phyloP scores from a whole-genome alignment of 1,284 basidiomycete species.

The Melampsora americana region DNA sequence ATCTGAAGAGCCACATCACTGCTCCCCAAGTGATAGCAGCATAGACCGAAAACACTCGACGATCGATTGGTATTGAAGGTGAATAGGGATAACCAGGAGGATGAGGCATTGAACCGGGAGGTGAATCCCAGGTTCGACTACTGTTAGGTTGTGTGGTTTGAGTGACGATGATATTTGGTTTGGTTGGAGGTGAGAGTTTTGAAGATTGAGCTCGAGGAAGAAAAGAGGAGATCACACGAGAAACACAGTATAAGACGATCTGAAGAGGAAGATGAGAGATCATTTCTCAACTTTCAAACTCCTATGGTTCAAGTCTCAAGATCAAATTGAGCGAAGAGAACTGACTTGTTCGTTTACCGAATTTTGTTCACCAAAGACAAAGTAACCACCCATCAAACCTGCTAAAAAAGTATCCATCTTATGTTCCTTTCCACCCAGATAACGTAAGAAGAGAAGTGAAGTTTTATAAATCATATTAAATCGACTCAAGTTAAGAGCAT shows the following conservation, averaged over 20 bases:
- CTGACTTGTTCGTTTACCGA: slow-evolving; percentile 97
- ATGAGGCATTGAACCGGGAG: slow-evolving; percentile 52
- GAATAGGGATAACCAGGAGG: slow-evolving; percentile 54
- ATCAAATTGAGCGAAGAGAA: slow-evolving; percentile 33
- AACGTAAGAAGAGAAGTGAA: slow-evolving; percentile 74
- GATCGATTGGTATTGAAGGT: slow-evolving; percentile 73
- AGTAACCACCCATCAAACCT: slow-evolving; percentile 84
- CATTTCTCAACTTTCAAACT: too few species aligned
- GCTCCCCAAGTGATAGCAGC: slow-evolving; percentile 88
- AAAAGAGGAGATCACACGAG: slow-evolving; percentile 50
- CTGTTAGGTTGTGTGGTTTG: slow-evolving; percentile 53
- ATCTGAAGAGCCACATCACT: slow-evolving; percentile 94
- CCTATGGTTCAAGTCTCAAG: too few species aligned
- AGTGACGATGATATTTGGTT: slow-evolving; percentile 52
- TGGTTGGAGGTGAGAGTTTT: slow-evolving; percentile 45
- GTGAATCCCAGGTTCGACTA: slow-evolving; percentile 51
- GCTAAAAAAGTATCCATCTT: slow-evolving; percentile 84
- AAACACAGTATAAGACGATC: slow-evolving; percentile 79
- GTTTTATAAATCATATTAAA: slow-evolving; percentile 94
- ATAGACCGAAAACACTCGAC: slow-evolving; percentile 77
- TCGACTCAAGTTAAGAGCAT: slow-evolving; percentile 82
- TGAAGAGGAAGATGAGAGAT: slow-evolving; percentile 53
- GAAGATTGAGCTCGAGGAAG: slow-evolving; percentile 49
- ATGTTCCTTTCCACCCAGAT: slow-evolving; percentile 69
- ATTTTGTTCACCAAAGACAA: slow-evolving; percentile 87